Evolutionary conservation across 2,329 filamentous ascomycete genomes (phyloP).

Genomic region (Helicocarpus griseus): DNA sequence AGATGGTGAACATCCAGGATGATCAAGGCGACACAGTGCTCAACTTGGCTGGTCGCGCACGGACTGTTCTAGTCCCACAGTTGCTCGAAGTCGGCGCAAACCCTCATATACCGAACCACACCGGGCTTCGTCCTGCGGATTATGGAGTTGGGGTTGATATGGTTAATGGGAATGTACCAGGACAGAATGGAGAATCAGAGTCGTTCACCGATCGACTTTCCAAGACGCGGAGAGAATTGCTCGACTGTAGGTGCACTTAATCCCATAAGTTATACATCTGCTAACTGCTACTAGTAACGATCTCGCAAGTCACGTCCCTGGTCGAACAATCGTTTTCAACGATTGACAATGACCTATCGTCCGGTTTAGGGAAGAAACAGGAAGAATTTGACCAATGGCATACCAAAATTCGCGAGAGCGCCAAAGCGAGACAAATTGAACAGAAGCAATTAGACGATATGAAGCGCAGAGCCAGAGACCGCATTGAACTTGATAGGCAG

Average conservation of each 20-base stretch:
- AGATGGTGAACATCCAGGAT: constrained; percentile 93
- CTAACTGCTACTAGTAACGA: constrained; percentile 30
- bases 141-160: constrained; percentile 78
- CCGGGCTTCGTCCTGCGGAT: constrained; percentile 79
- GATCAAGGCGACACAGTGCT: constrained; percentile 90
- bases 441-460: constrained; percentile 63
- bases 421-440: constrained; percentile 66
- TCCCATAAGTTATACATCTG: constrained; percentile 13
- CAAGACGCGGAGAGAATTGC: constrained; percentile 37
- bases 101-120: constrained; percentile 81
- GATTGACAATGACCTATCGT: constrained; percentile 67
- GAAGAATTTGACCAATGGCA: constrained; percentile 74
- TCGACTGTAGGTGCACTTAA: constrained; percentile 28
- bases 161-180: constrained; percentile 35
- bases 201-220: constrained; percentile 35
- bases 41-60: constrained; percentile 86
- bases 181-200: constrained; percentile 37
- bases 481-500: constrained; percentile 57
- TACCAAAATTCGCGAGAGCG: constrained; percentile 67
- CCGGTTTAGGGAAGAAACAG: constrained; percentile 76
- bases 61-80: constrained; percentile 96
- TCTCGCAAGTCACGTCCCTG: constrained; percentile 42
- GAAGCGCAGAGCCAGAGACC: constrained; percentile 53
- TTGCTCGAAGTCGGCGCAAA: constrained; percentile 90
- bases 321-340: constrained; percentile 75